These are phyloP conservation scores for Sarocladiaceae sp. DNA, from an alignment of 2,329 filamentous ascomycete genomes.

Conservation along the genomic window DNA sequence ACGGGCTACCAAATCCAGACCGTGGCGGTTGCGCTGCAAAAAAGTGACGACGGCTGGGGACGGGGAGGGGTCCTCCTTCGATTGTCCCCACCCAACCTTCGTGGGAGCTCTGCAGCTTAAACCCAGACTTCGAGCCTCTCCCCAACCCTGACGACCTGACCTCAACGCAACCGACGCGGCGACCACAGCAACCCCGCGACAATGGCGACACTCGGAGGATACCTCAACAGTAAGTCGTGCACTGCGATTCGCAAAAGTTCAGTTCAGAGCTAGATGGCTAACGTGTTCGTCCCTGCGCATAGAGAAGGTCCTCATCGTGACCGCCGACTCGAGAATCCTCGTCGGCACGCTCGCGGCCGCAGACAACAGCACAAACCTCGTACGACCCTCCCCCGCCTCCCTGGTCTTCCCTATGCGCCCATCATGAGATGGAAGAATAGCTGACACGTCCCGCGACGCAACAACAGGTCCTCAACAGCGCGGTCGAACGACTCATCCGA, in stretches of 20 bases:
- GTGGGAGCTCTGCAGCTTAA: conserved; percentile 1
- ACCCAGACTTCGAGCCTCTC: neutral
- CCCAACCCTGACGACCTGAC: neutral
- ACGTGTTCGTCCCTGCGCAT: conserved; percentile 3
- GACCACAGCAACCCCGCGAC: conserved; percentile 11
- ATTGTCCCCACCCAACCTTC: conserved; percentile 10
- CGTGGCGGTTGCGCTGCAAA: too few relatives aligned
- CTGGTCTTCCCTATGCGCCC: neutral
- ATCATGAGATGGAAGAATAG: too few relatives aligned
- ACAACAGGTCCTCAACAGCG: conserved; percentile 65
- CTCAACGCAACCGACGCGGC: conserved; percentile 1
- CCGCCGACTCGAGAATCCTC: conserved; percentile 82
- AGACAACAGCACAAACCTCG: conserved; percentile 88
- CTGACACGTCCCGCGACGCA: neutral
- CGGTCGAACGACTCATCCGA: conserved; percentile 85
- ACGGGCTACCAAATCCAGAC: too few relatives aligned
- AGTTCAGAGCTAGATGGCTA: too few relatives aligned
- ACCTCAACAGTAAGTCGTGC: conserved; percentile 39
- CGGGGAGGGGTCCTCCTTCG: too few relatives aligned
- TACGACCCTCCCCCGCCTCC: conserved; percentile 24
- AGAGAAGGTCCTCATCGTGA: conserved; percentile 92
- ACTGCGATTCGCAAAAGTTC: too few relatives aligned
- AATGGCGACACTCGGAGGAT: conserved; percentile 40
- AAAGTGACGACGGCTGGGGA: too few relatives aligned
- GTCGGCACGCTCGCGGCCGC: conserved; percentile 77